Evolutionary conservation across 2,329 filamentous ascomycete genomes (phyloP).

Genomic region (Phialocephala sp.): DNA sequence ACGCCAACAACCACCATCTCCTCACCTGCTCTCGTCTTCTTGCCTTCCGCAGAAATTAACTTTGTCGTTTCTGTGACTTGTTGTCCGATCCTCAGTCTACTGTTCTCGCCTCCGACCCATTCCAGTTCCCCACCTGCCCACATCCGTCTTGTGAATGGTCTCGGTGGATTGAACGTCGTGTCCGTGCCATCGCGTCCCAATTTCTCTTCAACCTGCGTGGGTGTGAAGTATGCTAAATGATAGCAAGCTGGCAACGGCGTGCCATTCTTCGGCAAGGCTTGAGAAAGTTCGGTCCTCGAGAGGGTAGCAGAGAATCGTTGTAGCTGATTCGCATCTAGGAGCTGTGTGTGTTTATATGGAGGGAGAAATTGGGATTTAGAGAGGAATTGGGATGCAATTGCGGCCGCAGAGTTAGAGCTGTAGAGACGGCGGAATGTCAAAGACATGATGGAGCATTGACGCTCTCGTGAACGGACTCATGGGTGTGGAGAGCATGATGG

Average conservation of each 20-base stretch:
- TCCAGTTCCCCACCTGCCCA: conserved; percentile 68
- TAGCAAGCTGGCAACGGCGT: conserved; percentile 49
- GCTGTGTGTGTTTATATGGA: conserved; percentile 53
- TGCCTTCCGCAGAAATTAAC: conserved; percentile 58
- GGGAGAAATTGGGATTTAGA: conserved; percentile 49
- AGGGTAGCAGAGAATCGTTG: conserved; percentile 66
- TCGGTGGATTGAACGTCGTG: conserved; percentile 61
- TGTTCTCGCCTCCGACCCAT: conserved; percentile 49
- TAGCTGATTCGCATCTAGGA: conserved; percentile 66
- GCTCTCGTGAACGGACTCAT: not conserved
- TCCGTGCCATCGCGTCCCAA: conserved; percentile 67
- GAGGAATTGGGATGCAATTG: conserved; percentile 49
- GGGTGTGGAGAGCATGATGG: conserved; percentile 6
- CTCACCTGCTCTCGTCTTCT: conserved; percentile 58
- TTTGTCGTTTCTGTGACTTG: conserved; percentile 60
- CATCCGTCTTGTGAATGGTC: conserved; percentile 68
- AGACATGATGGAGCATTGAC: conserved; percentile 28
- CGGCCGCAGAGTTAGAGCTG: conserved; percentile 38
- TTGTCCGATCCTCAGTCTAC: conserved; percentile 59
- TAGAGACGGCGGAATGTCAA: conserved; percentile 29
- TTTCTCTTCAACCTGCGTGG: conserved; percentile 56
- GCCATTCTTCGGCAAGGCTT: conserved; percentile 20
- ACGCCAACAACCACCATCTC: conserved; percentile 71
- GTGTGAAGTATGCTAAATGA: conserved; percentile 69
- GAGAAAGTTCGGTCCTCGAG: conserved; percentile 46